These are phyloP conservation scores for Rachicladosporium sp. DNA, from an alignment of 2,329 filamentous ascomycete genomes.

Conservation along the genomic window DNA sequence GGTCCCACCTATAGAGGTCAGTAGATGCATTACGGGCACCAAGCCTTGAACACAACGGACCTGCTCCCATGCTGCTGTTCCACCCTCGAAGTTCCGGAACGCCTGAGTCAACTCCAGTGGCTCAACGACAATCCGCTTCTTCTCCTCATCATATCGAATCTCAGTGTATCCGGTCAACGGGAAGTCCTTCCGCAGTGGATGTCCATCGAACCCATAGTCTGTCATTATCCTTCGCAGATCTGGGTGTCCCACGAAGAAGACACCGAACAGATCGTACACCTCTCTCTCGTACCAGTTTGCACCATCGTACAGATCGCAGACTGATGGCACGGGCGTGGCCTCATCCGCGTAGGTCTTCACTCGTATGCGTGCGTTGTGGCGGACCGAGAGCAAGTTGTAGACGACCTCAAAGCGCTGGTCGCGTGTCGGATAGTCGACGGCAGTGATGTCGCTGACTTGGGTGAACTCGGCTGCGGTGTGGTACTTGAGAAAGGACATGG, in stretches of 20 bases:
- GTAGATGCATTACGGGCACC: too few species aligned
- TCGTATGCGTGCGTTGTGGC: conserved; percentile 90
- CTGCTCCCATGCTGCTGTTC: conserved; percentile 48
- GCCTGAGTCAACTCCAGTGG: conserved; percentile 95
- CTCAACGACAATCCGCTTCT: conserved; percentile 98
- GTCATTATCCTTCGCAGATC: conserved; percentile 98
- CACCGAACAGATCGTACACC: conserved; percentile 93
- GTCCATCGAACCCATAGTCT: conserved; percentile 96
- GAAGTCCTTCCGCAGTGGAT: conserved; percentile 95
- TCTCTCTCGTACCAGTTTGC: conserved; percentile 99
- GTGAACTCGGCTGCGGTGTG: conserved; percentile 97
- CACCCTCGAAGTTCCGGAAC: conserved; percentile 93
- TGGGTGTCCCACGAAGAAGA: conserved; percentile 91
- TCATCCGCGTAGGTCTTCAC: conserved; percentile 99
- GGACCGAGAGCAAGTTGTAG: conserved; percentile 91
- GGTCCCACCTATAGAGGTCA: conserved; percentile 34
- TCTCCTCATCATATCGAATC: conserved; percentile 96
- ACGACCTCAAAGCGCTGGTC: conserved; percentile 95
- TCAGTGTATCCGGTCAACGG: conserved; percentile 96
- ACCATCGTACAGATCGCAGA: conserved; percentile 78
- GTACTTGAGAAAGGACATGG: conserved; percentile 91
- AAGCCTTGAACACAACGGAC: conserved; percentile 14
- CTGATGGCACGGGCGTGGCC: conserved; percentile 79
- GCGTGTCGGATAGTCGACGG: conserved; percentile 88
- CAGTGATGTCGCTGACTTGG: conserved; percentile 82